These are phyloP conservation scores for Cymbopogon flexuosus DNA, from an alignment of 202 grass and related monocot genomes.

Conservation along the genomic window DNA sequence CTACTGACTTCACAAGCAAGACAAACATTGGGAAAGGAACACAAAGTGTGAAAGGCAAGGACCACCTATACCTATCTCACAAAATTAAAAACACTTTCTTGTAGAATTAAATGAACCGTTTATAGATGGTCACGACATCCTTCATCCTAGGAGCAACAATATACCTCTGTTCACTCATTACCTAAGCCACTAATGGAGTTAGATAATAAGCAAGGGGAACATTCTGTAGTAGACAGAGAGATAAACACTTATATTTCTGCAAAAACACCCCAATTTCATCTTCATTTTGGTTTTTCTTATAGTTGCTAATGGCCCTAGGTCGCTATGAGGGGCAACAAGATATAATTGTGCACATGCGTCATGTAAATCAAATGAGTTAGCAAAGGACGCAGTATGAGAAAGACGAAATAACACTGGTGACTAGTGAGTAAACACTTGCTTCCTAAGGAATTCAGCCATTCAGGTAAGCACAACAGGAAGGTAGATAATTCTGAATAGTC, in stretches of 20 bases:
- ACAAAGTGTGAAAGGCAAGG: not conserved
- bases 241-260: not conserved
- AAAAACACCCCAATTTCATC: not conserved
- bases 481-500: not conserved
- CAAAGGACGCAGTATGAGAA: not conserved
- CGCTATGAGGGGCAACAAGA: not conserved
- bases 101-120: not conserved
- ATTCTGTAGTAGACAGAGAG: not conserved
- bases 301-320: not conserved
- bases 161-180: not conserved
- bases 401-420: not conserved
- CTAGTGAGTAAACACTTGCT: not conserved
- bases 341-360: not conserved
- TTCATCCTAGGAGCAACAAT: not conserved
- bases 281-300: not conserved
- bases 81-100: not conserved
- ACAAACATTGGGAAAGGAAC: not conserved
- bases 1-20: not conserved
- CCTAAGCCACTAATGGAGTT: not conserved
- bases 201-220: not conserved
- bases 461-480: not conserved
- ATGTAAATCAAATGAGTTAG: not conserved
- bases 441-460: not conserved
- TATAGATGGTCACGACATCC: not conserved
- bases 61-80: not conserved